Percentiles rank a stretch among this genome's conserved stretches.
These are phyloP conservation scores for Trichophyton mentagrophytes DNA, from an alignment of 2,329 filamentous ascomycete genomes.

Conservation along the genomic window DNA sequence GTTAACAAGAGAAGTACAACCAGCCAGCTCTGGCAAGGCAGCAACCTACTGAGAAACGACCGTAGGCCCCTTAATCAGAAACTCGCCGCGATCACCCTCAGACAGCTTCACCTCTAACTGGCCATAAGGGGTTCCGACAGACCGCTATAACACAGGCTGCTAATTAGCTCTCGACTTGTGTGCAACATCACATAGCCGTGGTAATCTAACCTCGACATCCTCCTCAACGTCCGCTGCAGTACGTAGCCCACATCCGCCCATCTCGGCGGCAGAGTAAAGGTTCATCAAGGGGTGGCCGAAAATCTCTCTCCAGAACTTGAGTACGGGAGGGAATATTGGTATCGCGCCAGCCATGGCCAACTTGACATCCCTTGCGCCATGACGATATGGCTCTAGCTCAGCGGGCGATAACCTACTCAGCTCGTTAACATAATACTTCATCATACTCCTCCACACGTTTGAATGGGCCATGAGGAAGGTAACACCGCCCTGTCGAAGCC, in stretches of 20 bases:
- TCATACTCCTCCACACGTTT: neutral
- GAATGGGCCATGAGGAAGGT: neutral
- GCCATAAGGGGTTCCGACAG: constrained; percentile 7
- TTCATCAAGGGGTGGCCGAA: neutral
- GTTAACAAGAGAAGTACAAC: too few species aligned
- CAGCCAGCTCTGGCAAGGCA: too few species aligned
- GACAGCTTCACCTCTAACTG: constrained; percentile 8
- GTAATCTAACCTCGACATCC: constrained; percentile 1
- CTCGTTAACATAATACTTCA: constrained; percentile 10
- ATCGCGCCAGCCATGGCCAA: neutral
- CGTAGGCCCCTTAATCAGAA: constrained; percentile 8
- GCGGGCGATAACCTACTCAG: neutral
- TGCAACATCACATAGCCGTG: neutral
- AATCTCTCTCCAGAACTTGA: constrained; percentile 1
- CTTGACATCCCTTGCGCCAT: neutral
- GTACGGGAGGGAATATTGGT: neutral
- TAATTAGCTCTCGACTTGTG: neutral
- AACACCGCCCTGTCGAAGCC: neutral
- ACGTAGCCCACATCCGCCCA: neutral
- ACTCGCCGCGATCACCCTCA: constrained; percentile 9
- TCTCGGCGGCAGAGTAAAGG: neutral
- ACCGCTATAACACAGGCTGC: constrained; percentile 3
- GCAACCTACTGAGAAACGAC: constrained; percentile 8
- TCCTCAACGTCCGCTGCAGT: neutral
- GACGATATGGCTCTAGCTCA: constrained; percentile 4